Base-by-base conservation (phyloP, 2,329 filamentous ascomycete species). In the Lachnellula subtilissima region DNA sequence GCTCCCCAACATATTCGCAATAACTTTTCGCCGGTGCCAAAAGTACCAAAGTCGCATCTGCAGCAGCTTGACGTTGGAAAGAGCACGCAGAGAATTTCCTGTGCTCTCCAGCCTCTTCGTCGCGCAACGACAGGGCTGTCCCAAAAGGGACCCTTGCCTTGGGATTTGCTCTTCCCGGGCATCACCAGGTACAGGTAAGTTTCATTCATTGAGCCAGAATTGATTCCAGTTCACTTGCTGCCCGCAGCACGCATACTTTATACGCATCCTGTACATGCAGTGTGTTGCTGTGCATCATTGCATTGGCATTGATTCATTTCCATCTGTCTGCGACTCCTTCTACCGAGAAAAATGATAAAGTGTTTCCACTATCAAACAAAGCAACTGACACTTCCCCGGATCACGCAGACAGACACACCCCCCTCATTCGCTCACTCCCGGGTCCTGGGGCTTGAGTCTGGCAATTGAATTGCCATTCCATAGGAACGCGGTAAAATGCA, bases 401-500 rank as follows among this genome's bases (percentile, higher is more conserved):
- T 48, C 57, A 60, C 47, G 42, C 53, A 53, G 56, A 54, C 46
- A 19, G 56, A 54, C 46, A 19, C 42, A 4, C 11, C 51, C 61
- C 52, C 49, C 54, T 55, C 56, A n/a, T 50, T 46, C 51, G 50
- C 40, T 51, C 43, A 25, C 36, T 17, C 48, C 39, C 46, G 48
- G 48, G 12, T 17, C 48, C 39, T 42, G 48, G 48, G 22, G 45
- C 55, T 65, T 67, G 64, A 63, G 28, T 11, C 4, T 45, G 55
- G 54, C 12, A 39, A 36, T 35, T 48, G 56, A 54, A 59, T 19
- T 58, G 50, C 23, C 28, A 43, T 59, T 62, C 48, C 53, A 60
- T 45, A 62, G 57, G 52, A 61, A 67, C 57, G 62, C 63, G 61
- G 57, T 59, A 47, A 63, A 58, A 70, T 69, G 67, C 65, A 66